Percentiles rank a stretch among this genome's conserved stretches.
Evolutionary conservation across 2,329 filamentous ascomycete genomes (phyloP).

Genomic region (Ceratocystis huliohia): DNA sequence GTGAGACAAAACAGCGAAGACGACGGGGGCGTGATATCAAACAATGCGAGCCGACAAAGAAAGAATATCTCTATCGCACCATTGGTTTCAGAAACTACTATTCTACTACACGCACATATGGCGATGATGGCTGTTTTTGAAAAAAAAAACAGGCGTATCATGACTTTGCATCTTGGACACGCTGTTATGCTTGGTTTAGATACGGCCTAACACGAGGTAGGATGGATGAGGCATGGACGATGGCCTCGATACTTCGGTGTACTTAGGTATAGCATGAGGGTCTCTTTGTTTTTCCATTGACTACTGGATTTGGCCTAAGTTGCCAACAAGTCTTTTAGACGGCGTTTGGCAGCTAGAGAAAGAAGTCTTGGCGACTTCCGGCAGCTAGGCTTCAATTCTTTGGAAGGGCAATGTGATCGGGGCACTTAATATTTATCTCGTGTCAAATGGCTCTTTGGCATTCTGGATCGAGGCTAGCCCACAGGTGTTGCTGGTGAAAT

Average conservation of each 20-base stretch:
- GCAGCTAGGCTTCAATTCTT: neutral
- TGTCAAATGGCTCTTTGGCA: neutral
- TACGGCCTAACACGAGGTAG: neutral
- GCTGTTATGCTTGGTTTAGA: neutral
- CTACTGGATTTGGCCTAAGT: neutral
- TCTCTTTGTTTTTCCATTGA: neutral
- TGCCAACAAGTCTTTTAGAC: no score
- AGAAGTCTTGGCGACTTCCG: neutral
- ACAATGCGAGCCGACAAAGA: neutral
- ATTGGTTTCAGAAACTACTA: neutral
- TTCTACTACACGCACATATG: neutral
- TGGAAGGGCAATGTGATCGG: neutral
- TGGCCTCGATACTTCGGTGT: neutral
- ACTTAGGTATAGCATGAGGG: neutral
- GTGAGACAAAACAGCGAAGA: neutral
- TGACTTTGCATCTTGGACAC: neutral
- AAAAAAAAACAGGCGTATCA: neutral
- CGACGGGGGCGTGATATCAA: neutral
- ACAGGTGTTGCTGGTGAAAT: neutral
- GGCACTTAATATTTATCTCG: constrained; percentile 2
- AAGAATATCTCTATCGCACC: neutral
- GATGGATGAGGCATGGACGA: neutral
- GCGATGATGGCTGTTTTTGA: neutral
- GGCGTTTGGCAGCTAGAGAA: neutral
- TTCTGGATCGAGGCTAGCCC: neutral